Conservation (phyloP, 2,329 filamentous ascomycete species). For the Chaetoscypha palmicola region DNA sequence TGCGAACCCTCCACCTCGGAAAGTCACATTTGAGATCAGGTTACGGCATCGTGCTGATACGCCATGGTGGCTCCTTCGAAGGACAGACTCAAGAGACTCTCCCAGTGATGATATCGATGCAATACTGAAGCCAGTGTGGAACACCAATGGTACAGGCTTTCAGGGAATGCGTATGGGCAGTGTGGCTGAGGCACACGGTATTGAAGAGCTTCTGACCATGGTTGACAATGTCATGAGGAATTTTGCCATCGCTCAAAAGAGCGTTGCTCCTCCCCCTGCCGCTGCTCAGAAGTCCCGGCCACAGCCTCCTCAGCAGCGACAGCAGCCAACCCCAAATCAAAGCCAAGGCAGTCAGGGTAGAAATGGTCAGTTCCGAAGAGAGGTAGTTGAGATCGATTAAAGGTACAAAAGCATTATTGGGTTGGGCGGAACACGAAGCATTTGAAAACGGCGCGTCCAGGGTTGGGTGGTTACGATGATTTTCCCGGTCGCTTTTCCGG, state of each 20-base stretch:
- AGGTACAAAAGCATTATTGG: neutral
- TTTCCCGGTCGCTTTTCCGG: no score
- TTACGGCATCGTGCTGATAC: conserved; percentile 42
- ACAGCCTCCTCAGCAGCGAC: conserved; percentile 6
- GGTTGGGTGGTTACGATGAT: neutral
- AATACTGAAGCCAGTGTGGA: conserved; percentile 41
- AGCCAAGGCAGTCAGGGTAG: conserved; percentile 20
- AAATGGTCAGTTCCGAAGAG: conserved; percentile 8
- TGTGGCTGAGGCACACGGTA: conserved; percentile 36
- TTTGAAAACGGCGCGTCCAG: neutral
- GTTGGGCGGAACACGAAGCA: neutral
- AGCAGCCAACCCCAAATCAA: conserved; percentile 18
- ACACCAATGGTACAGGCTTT: conserved; percentile 39
- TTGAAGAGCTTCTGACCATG: conserved; percentile 32
- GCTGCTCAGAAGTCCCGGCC: conserved; percentile 8
- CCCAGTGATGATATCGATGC: conserved; percentile 32
- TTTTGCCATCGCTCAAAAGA: conserved; percentile 10
- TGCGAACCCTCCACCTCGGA: conserved; percentile 28
- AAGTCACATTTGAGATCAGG: conserved; percentile 46
- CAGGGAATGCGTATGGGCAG: conserved; percentile 42
- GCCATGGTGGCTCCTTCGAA: conserved; percentile 30
- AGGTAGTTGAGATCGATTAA: conserved; percentile 26
- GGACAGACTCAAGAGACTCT: conserved; percentile 23
- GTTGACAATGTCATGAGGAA: conserved; percentile 23
- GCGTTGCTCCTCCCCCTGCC: neutral